Evolutionary conservation across 2,329 filamentous ascomycete genomes (phyloP).

Genomic region (Hymenoscyphus linearis): DNA sequence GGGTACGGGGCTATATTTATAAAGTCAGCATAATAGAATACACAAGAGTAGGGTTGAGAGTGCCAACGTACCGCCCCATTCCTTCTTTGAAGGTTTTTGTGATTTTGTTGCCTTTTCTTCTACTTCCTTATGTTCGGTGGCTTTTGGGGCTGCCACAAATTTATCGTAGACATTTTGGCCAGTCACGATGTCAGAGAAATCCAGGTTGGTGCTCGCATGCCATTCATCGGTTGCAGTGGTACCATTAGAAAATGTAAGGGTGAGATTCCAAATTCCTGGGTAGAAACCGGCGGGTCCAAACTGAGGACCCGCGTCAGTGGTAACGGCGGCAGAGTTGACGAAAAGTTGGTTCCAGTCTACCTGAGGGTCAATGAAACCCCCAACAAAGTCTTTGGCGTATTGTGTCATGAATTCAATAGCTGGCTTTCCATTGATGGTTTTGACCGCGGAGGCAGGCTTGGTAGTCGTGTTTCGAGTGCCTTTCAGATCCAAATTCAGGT

Average conservation of each 20-base stretch:
- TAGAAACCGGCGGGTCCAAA: not conserved
- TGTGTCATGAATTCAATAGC: not conserved
- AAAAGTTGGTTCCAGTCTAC: conserved; percentile 5
- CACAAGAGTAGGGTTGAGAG: too few species aligned
- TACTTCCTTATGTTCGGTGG: not conserved
- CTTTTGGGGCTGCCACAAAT: not conserved
- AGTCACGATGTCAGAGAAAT: not conserved
- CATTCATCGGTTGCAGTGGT: conserved; percentile 15
- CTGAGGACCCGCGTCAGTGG: not conserved
- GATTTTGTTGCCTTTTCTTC: not conserved
- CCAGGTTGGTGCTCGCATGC: not conserved
- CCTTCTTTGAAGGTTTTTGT: not conserved
- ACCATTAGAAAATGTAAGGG: conserved; percentile 35
- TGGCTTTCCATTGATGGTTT: conserved; percentile 2
- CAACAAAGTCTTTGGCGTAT: not conserved
- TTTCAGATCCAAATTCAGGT: not conserved
- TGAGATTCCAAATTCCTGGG: conserved; percentile 17
- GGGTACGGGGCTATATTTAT: conserved; percentile 4
- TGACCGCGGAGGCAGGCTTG: not conserved
- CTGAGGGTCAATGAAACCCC: not conserved
- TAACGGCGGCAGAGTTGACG: not conserved
- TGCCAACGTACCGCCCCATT: not conserved
- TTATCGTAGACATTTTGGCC: conserved; percentile 12
- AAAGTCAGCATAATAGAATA: too few species aligned
- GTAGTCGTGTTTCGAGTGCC: not conserved